Percentiles rank a stretch among this genome's conserved stretches.
These are phyloP conservation scores for Pseudotulostoma volvatum DNA, from an alignment of 495 filamentous ascomycete species.

Conservation along the genomic window DNA sequence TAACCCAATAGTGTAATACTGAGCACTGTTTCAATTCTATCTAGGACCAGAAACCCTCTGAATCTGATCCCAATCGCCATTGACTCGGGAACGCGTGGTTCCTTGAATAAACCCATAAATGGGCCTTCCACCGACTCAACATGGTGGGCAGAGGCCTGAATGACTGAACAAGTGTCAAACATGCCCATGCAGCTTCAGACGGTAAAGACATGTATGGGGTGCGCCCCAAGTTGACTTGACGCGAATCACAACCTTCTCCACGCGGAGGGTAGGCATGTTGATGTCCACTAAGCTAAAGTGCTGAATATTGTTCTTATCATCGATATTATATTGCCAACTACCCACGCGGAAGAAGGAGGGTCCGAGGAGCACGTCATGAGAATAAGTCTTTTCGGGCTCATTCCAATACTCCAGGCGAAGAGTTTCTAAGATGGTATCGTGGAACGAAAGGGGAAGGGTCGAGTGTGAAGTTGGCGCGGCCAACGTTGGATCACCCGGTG, in stretches of 20 bases:
- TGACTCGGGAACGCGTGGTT: no score
- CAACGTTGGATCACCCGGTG: background rate
- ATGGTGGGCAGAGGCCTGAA: no score
- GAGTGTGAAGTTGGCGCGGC: background rate
- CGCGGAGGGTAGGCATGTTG: slow-evolving; percentile 21
- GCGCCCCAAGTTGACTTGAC: slow-evolving; percentile 34
- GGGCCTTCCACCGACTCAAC: no score
- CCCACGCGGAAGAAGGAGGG: slow-evolving; percentile 29
- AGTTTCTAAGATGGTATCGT: slow-evolving; percentile 17
- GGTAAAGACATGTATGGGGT: slow-evolving; percentile 30
- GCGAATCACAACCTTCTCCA: slow-evolving; percentile 27
- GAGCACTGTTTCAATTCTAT: no score
- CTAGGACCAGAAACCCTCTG: no score
- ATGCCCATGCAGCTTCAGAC: slow-evolving; percentile 27
- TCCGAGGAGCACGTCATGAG: slow-evolving; percentile 18
- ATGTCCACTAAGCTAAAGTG: slow-evolving; percentile 19
- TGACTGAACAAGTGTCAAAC: no score
- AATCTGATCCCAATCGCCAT: no score
- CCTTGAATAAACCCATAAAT: no score
- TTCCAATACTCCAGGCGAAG: slow-evolving; percentile 14
- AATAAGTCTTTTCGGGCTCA: slow-evolving; percentile 17
- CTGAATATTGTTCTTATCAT: slow-evolving; percentile 19
- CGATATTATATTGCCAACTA: slow-evolving; percentile 26
- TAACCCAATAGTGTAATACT: no score
- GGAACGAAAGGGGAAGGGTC: slow-evolving; percentile 9